These are phyloP conservation scores for Candida tetrigidarum DNA, from an alignment of 1,139 yeast species.

Conservation along the genomic window DNA sequence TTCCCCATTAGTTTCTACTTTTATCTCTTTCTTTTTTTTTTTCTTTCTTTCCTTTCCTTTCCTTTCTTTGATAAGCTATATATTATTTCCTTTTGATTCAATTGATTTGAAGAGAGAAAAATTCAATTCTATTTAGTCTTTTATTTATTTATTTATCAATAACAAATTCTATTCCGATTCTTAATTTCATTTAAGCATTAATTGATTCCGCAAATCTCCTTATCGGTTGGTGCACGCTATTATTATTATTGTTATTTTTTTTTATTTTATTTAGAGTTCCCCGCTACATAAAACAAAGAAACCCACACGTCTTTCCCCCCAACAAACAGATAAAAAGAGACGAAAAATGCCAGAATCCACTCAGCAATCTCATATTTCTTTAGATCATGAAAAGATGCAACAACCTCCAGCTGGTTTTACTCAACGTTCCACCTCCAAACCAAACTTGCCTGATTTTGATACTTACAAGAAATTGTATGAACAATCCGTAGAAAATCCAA, in stretches of 20 bases:
- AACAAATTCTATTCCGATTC: too few relatives aligned
- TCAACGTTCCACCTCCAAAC: constrained; percentile 52
- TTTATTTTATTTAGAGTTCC: background rate
- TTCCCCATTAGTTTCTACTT: background rate
- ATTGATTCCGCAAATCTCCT: background rate
- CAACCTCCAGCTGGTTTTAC: constrained; percentile 62
- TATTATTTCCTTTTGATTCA: constrained; percentile 1
- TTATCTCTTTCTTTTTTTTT: background rate
- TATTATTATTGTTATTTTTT: background rate
- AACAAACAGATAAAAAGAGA: background rate
- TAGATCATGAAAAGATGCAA: constrained; percentile 47
- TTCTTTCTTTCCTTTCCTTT: background rate
- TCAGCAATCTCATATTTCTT: constrained; percentile 30
- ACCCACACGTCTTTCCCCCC: background rate
- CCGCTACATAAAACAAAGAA: background rate
- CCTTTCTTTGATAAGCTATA: background rate
- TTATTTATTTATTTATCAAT: background rate
- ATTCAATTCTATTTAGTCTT: background rate
- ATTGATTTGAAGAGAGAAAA: background rate
- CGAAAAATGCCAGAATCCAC: constrained; percentile 25
- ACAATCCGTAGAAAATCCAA: constrained; percentile 71
- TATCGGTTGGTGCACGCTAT: background rate
- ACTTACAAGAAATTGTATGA: constrained; percentile 64
- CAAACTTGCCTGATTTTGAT: constrained; percentile 54
- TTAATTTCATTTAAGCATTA: too few relatives aligned